phyloP scores from a whole-genome alignment of 805 yeast species.

The Candida awuae region DNA sequence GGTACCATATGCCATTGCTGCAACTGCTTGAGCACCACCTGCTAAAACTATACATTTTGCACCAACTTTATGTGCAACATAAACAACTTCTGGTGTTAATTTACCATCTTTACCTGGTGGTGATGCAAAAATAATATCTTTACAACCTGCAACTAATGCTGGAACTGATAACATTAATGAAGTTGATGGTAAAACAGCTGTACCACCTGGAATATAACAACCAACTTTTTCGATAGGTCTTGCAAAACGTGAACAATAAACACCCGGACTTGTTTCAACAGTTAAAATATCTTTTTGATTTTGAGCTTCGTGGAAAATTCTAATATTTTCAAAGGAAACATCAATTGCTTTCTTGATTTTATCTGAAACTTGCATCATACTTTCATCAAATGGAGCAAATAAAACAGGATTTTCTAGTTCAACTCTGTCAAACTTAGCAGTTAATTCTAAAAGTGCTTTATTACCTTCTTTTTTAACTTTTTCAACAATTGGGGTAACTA shows the following conservation, averaged over 20 bases:
- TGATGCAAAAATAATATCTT: conserved; percentile 84
- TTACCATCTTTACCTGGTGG: conserved; percentile 94
- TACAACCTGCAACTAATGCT: conserved; percentile 95
- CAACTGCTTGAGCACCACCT: conserved; percentile 99
- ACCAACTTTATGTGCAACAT: conserved; percentile 93
- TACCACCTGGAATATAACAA: conserved; percentile 96
- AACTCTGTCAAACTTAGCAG: conserved; percentile 89
- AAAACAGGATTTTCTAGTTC: conserved; percentile 62
- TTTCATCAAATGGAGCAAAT: conserved; percentile 79
- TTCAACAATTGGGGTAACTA: conserved; percentile 84
- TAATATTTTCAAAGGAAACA: conserved; percentile 79
- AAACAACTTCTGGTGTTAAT: conserved; percentile 93
- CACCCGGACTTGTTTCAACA: conserved; percentile 94
- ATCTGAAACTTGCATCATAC: conserved; percentile 64
- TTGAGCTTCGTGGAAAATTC: conserved; percentile 91
- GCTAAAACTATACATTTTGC: conserved; percentile 87
- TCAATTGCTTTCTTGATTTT: conserved; percentile 80
- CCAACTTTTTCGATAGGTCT: conserved; percentile 94
- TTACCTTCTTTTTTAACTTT: conserved; percentile 76
- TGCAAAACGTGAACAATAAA: conserved; percentile 86
- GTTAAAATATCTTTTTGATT: conserved; percentile 60
- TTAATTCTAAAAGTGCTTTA: conserved; percentile 76
- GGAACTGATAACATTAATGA: conserved; percentile 98
- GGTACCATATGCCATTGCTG: conserved; percentile 98
- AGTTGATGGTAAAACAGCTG: conserved; percentile 96